Base-by-base conservation (phyloP, 805 yeast genomes). In the Wickerhamomyces canadensis region DNA sequence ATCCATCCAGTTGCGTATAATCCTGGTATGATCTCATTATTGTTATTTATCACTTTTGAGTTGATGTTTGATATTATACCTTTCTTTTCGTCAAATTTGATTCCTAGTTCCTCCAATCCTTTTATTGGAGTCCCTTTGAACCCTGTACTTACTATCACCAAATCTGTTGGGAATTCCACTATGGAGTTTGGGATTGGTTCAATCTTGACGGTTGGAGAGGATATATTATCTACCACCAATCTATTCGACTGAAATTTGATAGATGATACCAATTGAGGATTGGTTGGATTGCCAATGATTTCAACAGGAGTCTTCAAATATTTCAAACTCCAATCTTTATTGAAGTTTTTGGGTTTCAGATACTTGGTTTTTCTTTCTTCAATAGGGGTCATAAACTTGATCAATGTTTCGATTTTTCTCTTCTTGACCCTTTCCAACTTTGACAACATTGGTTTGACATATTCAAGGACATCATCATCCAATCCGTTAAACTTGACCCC, bases 1-100 rank as follows among this genome's bases (percentile, higher is more conserved):
- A 88, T 80, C 98, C 98, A 93, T 0, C 98, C 98, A 8, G 88
- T 67, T 3, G 84, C 79, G 49, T 88, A 91, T 41, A 86, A 62
- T 0, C 86, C 82, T 2, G 54, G 62, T 21, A 56, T 49, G 26
- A 43, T 47, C 29, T 36, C 42, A 15, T 50, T 52, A 1, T 47
- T 35, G 1, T 46, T 40, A 24, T 55, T 47, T 9, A 65, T 38
- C 0, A 72, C 71, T 27, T 72, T 59, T 2, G 80, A 82, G 17
- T 66, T 55, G 1, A 48, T 42, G 40, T 73, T 77, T 1, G 65
- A 60, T 11, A 78, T 60, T n/a, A 64, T 57, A 2, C 81, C 80
- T 12, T 51, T 53, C 4, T 41, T 38, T 1, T 26, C 23, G 43
- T 74, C 72, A 52, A 79, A 81, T 15, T 69, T 62, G 10, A 79